A percentile compares a stretch with the other conserved stretches of the same genome.
Conservation (phyloP, 768 basidiomycete genomes). For the Nidularia pulvinata region DNA sequence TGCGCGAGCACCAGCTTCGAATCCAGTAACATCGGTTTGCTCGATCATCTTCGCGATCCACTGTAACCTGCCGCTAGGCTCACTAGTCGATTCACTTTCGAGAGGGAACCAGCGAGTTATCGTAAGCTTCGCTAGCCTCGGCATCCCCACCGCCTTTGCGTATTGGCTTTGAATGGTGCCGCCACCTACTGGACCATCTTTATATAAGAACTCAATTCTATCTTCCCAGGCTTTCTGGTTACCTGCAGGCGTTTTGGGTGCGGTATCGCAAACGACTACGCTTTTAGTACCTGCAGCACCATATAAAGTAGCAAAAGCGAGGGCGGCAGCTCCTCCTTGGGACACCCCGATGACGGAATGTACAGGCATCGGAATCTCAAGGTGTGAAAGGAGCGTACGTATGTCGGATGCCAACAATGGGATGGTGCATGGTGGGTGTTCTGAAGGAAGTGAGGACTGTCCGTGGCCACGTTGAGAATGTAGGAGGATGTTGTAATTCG, state of each 20-base stretch:
- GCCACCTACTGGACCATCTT: constrained; percentile 1
- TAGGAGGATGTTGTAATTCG: constrained; percentile 40
- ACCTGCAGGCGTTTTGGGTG: constrained; percentile 37
- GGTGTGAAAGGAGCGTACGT: constrained; percentile 26
- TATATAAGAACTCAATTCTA: constrained; percentile 34
- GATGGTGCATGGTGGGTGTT: constrained; percentile 29
- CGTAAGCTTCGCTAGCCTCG: constrained; percentile 35
- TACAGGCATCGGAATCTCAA: constrained; percentile 33
- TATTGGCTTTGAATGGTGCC: background rate
- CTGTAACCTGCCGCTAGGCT: constrained; percentile 8
- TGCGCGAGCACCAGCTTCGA: constrained; percentile 43
- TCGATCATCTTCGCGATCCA: constrained; percentile 36
- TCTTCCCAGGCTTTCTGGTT: constrained; percentile 51
- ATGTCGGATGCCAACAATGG: constrained; percentile 45
- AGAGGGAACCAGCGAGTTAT: constrained; percentile 49
- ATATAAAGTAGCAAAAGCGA: constrained; percentile 41
- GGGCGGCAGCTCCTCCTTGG: constrained; percentile 49
- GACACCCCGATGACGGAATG: constrained; percentile 51
- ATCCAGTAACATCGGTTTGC: constrained; percentile 37
- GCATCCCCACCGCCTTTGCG: constrained; percentile 29
- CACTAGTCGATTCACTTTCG: constrained; percentile 8
- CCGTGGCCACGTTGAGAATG: constrained; percentile 57
- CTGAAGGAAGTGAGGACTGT: constrained; percentile 29
- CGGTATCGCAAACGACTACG: constrained; percentile 49
- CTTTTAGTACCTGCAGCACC: constrained; percentile 25